Evolutionary conservation across 805 yeast species (phyloP).

Genomic region (Metschnikowia kofuensis): DNA sequence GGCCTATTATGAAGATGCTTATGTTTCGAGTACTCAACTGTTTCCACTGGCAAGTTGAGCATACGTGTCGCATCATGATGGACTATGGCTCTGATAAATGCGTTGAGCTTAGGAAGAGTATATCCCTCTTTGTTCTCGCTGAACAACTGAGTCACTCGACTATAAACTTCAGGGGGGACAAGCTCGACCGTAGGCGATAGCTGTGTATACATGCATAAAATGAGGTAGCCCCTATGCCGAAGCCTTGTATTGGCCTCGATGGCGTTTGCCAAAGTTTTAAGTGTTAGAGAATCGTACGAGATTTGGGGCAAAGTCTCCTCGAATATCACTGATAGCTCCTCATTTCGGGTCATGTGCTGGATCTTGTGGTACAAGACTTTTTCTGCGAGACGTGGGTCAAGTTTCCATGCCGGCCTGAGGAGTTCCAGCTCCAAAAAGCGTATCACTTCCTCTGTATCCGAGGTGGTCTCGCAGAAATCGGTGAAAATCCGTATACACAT

Average conservation of each 20-base stretch:
- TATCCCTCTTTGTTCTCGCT: constrained; percentile 7
- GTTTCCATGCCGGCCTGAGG: constrained; percentile 26
- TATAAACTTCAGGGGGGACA: constrained; percentile 14
- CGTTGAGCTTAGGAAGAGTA: constrained; percentile 1
- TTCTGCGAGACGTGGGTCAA: constrained; percentile 27
- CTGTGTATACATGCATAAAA: constrained; percentile 5
- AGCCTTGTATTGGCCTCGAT: constrained; percentile 9
- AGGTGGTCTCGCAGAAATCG: constrained; percentile 34
- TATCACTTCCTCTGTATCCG: constrained; percentile 24
- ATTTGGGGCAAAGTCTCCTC: neutral
- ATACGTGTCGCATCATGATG: constrained; percentile 13
- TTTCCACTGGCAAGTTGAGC: constrained; percentile 11
- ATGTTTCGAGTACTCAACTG: neutral
- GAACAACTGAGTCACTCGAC: constrained; percentile 5
- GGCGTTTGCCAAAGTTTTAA: constrained; percentile 11
- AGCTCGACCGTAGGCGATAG: neutral
- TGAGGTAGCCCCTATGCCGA: constrained; percentile 3
- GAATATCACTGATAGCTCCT: constrained; percentile 3
- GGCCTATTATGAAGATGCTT: neutral
- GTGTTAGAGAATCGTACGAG: constrained; percentile 10
- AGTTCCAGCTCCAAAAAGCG: constrained; percentile 36
- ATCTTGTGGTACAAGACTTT: constrained; percentile 22
- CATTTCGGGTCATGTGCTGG: constrained; percentile 4
- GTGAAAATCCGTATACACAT: constrained; percentile 30
- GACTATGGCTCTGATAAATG: constrained; percentile 13